Percentiles rank a stretch among this genome's conserved stretches.
These are phyloP conservation scores for Mycena vitilis DNA, from an alignment of 768 basidiomycete species.

Conservation along the genomic window DNA sequence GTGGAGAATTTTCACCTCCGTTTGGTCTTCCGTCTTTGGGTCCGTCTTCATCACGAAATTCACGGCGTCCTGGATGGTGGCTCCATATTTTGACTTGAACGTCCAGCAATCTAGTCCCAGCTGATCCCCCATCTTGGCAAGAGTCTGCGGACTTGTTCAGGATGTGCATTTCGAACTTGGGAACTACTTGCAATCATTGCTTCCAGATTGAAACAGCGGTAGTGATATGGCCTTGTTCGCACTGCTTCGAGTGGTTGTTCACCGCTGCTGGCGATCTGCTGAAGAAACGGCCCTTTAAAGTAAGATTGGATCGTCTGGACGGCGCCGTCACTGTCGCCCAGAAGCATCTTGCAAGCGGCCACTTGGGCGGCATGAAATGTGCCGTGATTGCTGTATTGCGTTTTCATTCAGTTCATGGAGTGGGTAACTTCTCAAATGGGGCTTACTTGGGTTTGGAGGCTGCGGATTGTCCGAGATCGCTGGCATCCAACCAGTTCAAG, in stretches of 20 bases:
- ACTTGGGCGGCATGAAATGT: slow-evolving; percentile 62
- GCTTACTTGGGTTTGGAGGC: slow-evolving; percentile 62
- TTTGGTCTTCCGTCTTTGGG: slow-evolving; percentile 53
- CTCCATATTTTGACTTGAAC: slow-evolving; percentile 57
- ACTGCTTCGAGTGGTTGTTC: slow-evolving; percentile 70
- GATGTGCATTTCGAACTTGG: background rate
- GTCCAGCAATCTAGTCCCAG: slow-evolving; percentile 63
- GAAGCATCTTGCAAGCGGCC: slow-evolving; percentile 53
- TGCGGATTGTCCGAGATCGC: slow-evolving; percentile 54
- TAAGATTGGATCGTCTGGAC: slow-evolving; percentile 50
- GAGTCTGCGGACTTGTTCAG: slow-evolving; percentile 49
- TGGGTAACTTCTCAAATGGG: background rate
- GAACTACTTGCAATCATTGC: slow-evolving; percentile 61
- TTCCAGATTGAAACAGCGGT: slow-evolving; percentile 69
- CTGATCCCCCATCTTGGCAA: slow-evolving; percentile 65
- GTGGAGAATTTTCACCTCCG: no score
- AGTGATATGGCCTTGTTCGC: slow-evolving; percentile 66
- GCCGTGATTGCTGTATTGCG: slow-evolving; percentile 59
- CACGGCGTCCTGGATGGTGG: slow-evolving; percentile 64
- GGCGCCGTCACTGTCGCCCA: slow-evolving; percentile 57
- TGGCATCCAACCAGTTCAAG: slow-evolving; percentile 57
- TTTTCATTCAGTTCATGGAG: background rate
- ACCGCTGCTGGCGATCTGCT: slow-evolving; percentile 63
- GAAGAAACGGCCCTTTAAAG: slow-evolving; percentile 54
- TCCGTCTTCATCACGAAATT: slow-evolving; percentile 58